Base-by-base conservation (phyloP, 1,139 yeast genomes). In the Tardiomyces blankii region DNA sequence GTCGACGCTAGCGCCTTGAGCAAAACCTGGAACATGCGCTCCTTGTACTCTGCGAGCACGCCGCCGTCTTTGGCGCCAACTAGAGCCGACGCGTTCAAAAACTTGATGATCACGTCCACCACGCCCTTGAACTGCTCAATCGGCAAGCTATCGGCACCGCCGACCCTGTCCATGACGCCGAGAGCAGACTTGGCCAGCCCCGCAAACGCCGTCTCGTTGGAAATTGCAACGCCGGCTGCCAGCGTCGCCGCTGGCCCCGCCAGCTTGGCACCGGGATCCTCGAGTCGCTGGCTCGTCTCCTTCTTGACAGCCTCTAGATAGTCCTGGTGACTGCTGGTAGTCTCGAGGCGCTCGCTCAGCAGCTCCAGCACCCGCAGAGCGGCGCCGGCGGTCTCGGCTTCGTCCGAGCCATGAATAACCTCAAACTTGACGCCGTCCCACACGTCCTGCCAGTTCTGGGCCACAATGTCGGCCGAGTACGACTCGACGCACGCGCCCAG, bases 341-440 rank as follows among this genome's bases (percentile, higher is more conserved):
- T n/a, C 25, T 9, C 30, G 19, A 41, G 42, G 27, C 27, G 13
- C 11, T 18, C 43, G 18, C 38, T 40, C 23, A 50, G 46, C 19
- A 30, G 55, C 40, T 63, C 63, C 47, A 86, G 63, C 1, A 80
- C 70, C 11, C 64, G 62, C 43, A 84, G 64, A 0, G 85, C 74
- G 18, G 73, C 61, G 18, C 55, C 65, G 12, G 62, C 59, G 16
- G 66, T 57, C 40, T 67, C 71, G 40, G 67, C 70, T 46, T 73
- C 75, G 30, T 70, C 70, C 35, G 82, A 85, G 42, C 80, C 80
- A 61, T 89, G 95, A 49, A 89, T 68, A 23, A 91, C 73, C 59
- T 91, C 96, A 60, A 78, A 88, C 59, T 89, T 91, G 44, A 91
- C 68, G 0, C 95, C 87, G 53, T 85, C 83, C 96, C 96, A 91